Evolutionary conservation across 2,329 filamentous ascomycete genomes (phyloP).

Genomic region (Xylaria sp.): DNA sequence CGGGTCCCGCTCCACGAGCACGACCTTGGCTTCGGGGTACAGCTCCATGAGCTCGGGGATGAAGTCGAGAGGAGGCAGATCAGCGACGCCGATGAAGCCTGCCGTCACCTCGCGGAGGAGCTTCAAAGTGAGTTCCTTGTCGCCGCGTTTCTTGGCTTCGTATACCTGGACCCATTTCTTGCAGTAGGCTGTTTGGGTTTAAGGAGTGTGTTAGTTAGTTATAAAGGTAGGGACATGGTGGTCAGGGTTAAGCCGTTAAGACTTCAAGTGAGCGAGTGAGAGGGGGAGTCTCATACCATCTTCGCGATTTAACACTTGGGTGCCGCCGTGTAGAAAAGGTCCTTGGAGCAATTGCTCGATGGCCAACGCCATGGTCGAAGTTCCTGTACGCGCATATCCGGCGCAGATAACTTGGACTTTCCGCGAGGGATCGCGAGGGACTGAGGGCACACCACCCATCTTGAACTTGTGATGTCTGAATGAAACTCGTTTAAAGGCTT

Average conservation of each 20-base stretch:
- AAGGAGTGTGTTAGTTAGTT: not conserved
- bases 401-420: conserved; percentile 50
- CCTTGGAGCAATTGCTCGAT: conserved; percentile 53
- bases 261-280: not conserved
- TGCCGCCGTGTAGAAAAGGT: conserved; percentile 57
- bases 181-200: conserved; percentile 13
- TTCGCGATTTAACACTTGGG: conserved; percentile 43
- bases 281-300: conserved; percentile 37
- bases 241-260: not conserved
- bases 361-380: conserved; percentile 54
- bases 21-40: conserved; percentile 56
- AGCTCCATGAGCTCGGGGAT: conserved; percentile 53
- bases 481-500: not conserved
- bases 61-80: conserved; percentile 50
- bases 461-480: not conserved
- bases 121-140: conserved; percentile 38
- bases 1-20: conserved; percentile 48
- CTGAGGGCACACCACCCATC: conserved; percentile 34
- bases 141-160: conserved; percentile 23
- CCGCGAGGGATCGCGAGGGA: conserved; percentile 41
- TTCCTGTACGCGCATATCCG: conserved; percentile 54
- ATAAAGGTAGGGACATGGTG: not conserved
- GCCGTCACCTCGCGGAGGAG: conserved; percentile 45
- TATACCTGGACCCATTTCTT: conserved; percentile 27
- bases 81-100: conserved; percentile 54